Evolutionary conservation across 208 protist species (phyloP), one percentile per base, ranked within the genome.

Genomic region (Leishmania turanica): DNA sequence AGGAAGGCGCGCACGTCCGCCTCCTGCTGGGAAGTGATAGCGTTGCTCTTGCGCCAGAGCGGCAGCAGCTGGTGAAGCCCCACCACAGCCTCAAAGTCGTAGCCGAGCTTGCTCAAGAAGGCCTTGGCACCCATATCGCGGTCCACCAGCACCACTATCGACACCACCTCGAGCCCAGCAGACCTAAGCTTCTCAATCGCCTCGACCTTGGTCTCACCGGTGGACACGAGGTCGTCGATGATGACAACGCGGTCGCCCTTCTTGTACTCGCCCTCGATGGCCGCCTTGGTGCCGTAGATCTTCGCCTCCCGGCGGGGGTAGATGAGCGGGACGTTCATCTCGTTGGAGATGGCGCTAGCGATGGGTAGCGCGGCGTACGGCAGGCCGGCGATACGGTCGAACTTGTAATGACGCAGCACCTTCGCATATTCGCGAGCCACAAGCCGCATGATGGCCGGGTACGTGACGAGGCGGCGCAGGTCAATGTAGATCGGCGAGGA

Each of bases 401-500:
- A 96, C 66, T 88, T 81, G 84, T 95, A 91, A 69, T 79, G 65
- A 37, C 90, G 87, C 81, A 95, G 84, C 62, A 96, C 84, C 71
- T 88, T 79, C 7, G 92, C 91, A 85, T 96, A 96, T 85, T 93
- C 90, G 70, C 90, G 88, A 31, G 94, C 94, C 40, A 96, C 92
- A 45, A 93, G 86, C 45, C 89, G 88, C 88, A 98, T 88, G 65
- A 98, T 93, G 27, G 42, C 74, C 34, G 98, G 96, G 87, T 93
- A 96, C 17, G 94, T 98, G 37, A 98, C 93, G 34, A 98, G 87
- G 40, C 96, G 93, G 71, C 98, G 91, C 11, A 99, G 91, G 87
- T 99, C 98, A 17, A 99, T 93, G 88, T 99, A 99, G 76, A 99
- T 98, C 40, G 98, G 98, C 53, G 97, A 99, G 47, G 84, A 95